Conservation (phyloP, 2,329 filamentous ascomycete genomes). For the Cercospora sesami region DNA sequence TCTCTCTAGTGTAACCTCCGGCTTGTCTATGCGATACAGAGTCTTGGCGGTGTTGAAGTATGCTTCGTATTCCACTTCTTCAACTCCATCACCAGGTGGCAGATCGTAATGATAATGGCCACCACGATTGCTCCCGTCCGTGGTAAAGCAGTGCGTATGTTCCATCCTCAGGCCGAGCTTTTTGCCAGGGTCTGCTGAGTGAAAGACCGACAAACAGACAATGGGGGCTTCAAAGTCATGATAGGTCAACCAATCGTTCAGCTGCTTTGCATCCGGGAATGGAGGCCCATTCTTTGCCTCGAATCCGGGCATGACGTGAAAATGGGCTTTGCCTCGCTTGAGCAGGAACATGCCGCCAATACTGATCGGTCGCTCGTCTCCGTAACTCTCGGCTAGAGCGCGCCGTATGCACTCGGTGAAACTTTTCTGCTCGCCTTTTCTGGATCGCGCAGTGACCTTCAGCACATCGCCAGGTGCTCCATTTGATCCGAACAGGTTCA, state of each 20-base stretch:
- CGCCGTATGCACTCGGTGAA: constrained; percentile 35
- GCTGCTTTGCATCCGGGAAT: constrained; percentile 30
- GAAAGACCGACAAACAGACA: constrained; percentile 36
- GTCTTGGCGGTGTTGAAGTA: constrained; percentile 37
- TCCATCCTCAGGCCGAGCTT: constrained; percentile 36
- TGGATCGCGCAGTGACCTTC: constrained; percentile 32
- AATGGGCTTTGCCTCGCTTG: constrained; percentile 31
- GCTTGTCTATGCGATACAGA: constrained; percentile 36
- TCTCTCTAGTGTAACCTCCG: constrained; percentile 30
- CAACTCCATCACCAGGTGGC: constrained; percentile 21
- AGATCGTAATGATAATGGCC: constrained; percentile 38
- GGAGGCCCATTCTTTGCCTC: constrained; percentile 29
- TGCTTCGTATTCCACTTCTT: constrained; percentile 37
- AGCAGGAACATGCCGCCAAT: constrained; percentile 36
- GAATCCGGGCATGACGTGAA: constrained; percentile 38
- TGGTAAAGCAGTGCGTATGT: constrained; percentile 37
- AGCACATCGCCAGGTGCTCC: constrained; percentile 32
- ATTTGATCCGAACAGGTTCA: constrained; percentile 35
- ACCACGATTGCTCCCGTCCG: constrained; percentile 30
- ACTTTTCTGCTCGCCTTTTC: constrained; percentile 30
- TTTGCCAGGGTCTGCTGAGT: constrained; percentile 34
- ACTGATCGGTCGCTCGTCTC: constrained; percentile 29
- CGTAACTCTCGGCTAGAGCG: constrained; percentile 28
- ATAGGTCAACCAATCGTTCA: constrained; percentile 36
- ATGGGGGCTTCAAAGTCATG: constrained; percentile 36